A percentile compares a stretch with the other conserved stretches of the same genome.
These are phyloP conservation scores for Cladorrhinum sp. DNA, from an alignment of 2,329 filamentous ascomycete species.

Conservation along the genomic window DNA sequence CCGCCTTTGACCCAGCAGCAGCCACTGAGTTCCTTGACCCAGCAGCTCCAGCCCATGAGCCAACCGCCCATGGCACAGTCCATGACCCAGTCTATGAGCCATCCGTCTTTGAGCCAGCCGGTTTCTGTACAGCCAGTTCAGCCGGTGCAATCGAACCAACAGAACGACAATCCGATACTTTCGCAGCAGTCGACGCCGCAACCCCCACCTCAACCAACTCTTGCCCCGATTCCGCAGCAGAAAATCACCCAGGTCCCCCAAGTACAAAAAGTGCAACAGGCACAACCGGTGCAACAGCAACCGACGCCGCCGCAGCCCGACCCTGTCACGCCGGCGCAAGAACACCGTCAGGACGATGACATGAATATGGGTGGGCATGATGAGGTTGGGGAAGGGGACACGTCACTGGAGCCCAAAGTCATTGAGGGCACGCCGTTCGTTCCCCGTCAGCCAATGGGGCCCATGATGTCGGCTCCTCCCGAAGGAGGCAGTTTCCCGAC, in stretches of 20 bases:
- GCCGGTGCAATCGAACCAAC: constrained; percentile 27
- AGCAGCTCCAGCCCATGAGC: constrained; percentile 29
- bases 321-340: constrained; percentile 31
- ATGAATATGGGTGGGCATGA: constrained; percentile 53
- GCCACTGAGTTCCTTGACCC: constrained; percentile 30
- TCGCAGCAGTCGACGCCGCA: constrained; percentile 41
- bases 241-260: constrained; percentile 34
- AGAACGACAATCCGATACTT: constrained; percentile 40
- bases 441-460: constrained; percentile 53
- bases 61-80: constrained; percentile 23
- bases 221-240: constrained; percentile 22
- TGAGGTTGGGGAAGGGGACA: constrained; percentile 44
- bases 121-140: constrained; percentile 13
- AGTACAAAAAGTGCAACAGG: constrained; percentile 35
- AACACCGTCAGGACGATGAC: constrained; percentile 44
- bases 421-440: constrained; percentile 50
- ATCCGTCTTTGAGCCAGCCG: constrained; percentile 25
- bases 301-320: constrained; percentile 24
- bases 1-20: constrained; percentile 11
- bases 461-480: constrained; percentile 60
- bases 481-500: constrained; percentile 63
- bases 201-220: constrained; percentile 30
- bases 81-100: constrained; percentile 27
- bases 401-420: constrained; percentile 46
- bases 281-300: constrained; percentile 28